These are phyloP conservation scores for Sporothrix pseudoabietina DNA, from an alignment of 2,329 filamentous ascomycete species.

Conservation along the genomic window DNA sequence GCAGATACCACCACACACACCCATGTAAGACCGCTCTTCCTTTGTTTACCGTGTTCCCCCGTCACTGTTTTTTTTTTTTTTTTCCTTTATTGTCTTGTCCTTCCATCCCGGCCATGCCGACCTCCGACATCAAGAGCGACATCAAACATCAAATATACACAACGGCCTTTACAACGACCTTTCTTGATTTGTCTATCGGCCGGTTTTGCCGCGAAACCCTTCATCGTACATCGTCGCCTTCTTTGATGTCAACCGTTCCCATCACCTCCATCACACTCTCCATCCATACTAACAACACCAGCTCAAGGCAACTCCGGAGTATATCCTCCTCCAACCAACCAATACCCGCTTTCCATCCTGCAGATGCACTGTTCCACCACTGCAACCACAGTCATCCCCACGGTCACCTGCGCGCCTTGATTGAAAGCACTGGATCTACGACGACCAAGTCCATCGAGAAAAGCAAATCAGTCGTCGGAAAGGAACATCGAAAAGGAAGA, in stretches of 20 bases:
- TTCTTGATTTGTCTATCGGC: neutral
- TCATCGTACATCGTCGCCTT: too few relatives aligned
- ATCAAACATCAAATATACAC: too few relatives aligned
- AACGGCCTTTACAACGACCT: too few relatives aligned
- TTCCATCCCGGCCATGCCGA: neutral
- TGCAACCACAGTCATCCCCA: neutral
- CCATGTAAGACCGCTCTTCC: slow-evolving; percentile 10
- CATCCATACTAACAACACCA: neutral
- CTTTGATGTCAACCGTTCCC: neutral
- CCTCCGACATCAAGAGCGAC: neutral
- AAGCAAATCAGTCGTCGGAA: neutral
- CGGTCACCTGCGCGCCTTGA: neutral
- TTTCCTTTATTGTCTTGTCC: neutral
- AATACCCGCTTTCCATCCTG: neutral
- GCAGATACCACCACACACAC: neutral
- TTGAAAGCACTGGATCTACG: neutral
- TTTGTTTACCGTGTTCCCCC: neutral
- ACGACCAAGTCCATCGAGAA: neutral
- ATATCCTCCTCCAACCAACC: neutral
- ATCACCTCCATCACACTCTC: neutral
- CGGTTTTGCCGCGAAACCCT: neutral
- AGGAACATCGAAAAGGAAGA: neutral
- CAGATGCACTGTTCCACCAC: slow-evolving; percentile 18
- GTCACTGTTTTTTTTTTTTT: neutral
- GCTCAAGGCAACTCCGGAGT: neutral